Base-by-base conservation (phyloP, 352 stramenopile genomes). In the Pythium phragmiticola region DNA sequence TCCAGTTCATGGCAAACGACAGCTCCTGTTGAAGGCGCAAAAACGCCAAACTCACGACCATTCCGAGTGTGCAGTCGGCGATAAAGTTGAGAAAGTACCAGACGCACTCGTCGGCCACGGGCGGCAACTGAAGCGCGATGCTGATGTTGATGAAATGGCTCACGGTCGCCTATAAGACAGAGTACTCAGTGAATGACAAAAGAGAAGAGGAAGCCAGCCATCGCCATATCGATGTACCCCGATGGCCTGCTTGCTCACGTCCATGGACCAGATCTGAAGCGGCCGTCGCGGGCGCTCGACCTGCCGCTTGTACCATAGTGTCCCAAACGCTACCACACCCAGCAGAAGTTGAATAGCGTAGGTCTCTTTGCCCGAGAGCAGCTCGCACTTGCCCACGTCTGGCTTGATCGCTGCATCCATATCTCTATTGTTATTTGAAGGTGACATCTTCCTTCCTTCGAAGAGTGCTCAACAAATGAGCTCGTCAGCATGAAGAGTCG, bases 41-140 rank as follows among this genome's bases (percentile, higher is more conserved):
- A 50, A 91, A 87, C 60, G 82, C 80, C 21, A 93, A 63, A 36
- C 79, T 83, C 65, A 93, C 80, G 53, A 87, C 36, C 80, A 90
- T 93, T 33, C 84, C 84, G n/a, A 93, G 76, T 37, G 83, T 90
- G 57, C 80, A 90, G 65, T 94, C 84, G 52, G 77, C 81, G 54
- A 92, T 72, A 34, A 90, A 92, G 65, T 94, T 94, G 61, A 92
- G 70, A 63, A 94, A 94, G 63, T 94, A 94, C 84, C 84, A 94
- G 11, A 88, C 81, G 69, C 84, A 94, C 61, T 94, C 82, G 67
- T 94, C 83, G 17, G 84, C 87, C 54, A 92, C 81, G 19, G 81
- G 74, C n/a, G 83, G 83, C 56, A 92, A 75, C 60, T 87, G 72
- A 42, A 89, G 79, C 12, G 85, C 75, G 36, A 89, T 82, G 39